phyloP scores from a whole-genome alignment of 1,284 basidiomycete genomes.

The Leccinum laetum region DNA sequence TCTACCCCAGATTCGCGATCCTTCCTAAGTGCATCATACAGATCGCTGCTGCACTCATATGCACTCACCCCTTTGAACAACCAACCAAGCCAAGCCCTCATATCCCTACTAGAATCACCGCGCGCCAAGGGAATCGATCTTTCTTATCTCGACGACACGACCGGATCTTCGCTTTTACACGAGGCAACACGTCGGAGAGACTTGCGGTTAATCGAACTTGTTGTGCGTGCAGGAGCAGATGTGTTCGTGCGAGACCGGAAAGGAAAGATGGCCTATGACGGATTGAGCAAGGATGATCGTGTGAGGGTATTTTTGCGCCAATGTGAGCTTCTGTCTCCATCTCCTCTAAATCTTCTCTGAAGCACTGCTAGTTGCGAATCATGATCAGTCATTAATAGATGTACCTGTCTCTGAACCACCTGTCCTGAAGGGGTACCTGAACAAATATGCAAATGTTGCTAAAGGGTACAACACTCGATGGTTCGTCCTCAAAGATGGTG shows the following conservation, averaged over 20 bases:
- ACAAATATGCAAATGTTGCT: constrained; percentile 91
- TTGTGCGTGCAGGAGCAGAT: constrained; percentile 85
- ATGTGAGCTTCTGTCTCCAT: constrained; percentile 48
- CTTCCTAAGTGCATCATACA: constrained; percentile 76
- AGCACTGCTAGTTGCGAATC: constrained; percentile 64
- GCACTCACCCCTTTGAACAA: constrained; percentile 53
- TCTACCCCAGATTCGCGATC: constrained; percentile 71
- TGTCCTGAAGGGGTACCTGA: constrained; percentile 77
- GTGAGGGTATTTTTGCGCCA: constrained; percentile 86
- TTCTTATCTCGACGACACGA: constrained; percentile 74
- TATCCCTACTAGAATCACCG: constrained; percentile 61
- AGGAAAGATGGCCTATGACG: constrained; percentile 79
- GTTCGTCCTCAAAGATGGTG: constrained; percentile 91
- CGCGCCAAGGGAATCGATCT: constrained; percentile 63
- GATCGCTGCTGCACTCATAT: constrained; percentile 73
- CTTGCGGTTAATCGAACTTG: constrained; percentile 79
- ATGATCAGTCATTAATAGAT: constrained; percentile 69
- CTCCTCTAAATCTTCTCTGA: constrained; percentile 2
- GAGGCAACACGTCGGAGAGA: constrained; percentile 88
- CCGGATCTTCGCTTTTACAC: constrained; percentile 82
- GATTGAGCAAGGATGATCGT: constrained; percentile 72
- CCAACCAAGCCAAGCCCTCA: constrained; percentile 49
- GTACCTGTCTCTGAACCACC: constrained; percentile 54
- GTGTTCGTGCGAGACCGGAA: constrained; percentile 85
- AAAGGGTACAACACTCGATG: constrained; percentile 91